phyloP scores from a whole-genome alignment of 805 yeast genomes.

The Naumovozyma dairenensis region DNA sequence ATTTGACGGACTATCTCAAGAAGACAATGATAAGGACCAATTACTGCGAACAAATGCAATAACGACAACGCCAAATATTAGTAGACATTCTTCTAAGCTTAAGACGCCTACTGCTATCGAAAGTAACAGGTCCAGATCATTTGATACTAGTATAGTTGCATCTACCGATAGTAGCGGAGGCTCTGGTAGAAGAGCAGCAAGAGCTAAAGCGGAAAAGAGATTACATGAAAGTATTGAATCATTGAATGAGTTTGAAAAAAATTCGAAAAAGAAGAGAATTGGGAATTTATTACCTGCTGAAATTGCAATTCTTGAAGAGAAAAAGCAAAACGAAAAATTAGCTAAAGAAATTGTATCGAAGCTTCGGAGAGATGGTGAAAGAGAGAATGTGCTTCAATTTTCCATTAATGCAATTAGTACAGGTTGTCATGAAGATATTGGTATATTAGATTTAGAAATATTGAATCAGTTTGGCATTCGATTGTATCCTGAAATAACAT shows the following conservation, averaged over 20 bases:
- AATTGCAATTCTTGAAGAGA: slow-evolving; percentile 24
- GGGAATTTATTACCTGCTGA: slow-evolving; percentile 33
- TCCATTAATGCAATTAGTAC: slow-evolving; percentile 46
- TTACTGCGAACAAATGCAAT: neutral
- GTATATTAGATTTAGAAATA: slow-evolving; percentile 34
- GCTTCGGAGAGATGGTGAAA: slow-evolving; percentile 4
- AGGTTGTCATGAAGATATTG: slow-evolving; percentile 48
- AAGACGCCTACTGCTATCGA: too few relatives aligned
- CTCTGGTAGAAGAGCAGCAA: slow-evolving; percentile 40
- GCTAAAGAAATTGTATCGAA: slow-evolving; percentile 12
- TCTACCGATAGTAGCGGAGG: too few relatives aligned
- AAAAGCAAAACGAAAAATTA: slow-evolving; percentile 20
- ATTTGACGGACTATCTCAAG: slow-evolving; percentile 4
- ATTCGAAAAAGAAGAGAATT: slow-evolving; percentile 32
- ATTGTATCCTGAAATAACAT: slow-evolving; percentile 29
- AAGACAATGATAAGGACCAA: neutral
- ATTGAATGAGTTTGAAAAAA: slow-evolving; percentile 50
- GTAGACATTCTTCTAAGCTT: neutral
- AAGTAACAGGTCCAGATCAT: too few relatives aligned
- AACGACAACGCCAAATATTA: neutral
- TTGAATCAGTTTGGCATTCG: slow-evolving; percentile 49
- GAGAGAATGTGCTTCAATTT: slow-evolving; percentile 9
- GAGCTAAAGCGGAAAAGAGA: slow-evolving; percentile 54
- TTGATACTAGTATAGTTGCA: too few relatives aligned
- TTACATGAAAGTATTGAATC: slow-evolving; percentile 62